Evolutionary conservation across 331 rosid genomes (phyloP).

Genomic region (Erythrophleum ivorense): DNA sequence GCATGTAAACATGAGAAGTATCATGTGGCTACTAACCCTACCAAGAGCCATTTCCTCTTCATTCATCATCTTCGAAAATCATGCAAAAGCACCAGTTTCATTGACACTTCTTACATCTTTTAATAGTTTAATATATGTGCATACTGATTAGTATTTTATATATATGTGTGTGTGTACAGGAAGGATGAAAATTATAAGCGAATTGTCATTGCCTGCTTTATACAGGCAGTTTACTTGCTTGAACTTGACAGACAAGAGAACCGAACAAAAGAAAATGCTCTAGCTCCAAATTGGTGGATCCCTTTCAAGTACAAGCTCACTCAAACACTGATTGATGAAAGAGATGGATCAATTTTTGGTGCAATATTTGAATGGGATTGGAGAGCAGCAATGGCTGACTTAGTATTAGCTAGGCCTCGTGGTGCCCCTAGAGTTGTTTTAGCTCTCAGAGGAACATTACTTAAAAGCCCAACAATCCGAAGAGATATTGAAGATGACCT

Average conservation of each 20-base stretch:
- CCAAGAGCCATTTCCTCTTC: conserved; percentile 18
- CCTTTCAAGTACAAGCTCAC: conserved; percentile 87
- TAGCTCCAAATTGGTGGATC: conserved; percentile 96
- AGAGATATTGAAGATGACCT: conserved; percentile 96
- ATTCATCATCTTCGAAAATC: conserved; percentile 4
- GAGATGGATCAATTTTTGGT: conserved; percentile 94
- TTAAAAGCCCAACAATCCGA: conserved; percentile 76
- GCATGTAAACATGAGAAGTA: not conserved
- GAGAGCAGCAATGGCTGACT: conserved; percentile 72
- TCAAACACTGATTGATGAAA: conserved; percentile 69
- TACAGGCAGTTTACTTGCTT: conserved; percentile 90
- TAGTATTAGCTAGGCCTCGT: conserved; percentile 73
- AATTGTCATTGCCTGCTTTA: conserved; percentile 88
- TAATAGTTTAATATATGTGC: not conserved
- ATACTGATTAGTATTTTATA: conserved; percentile 13
- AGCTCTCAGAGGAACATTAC: conserved; percentile 88
- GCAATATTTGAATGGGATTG: conserved; percentile 94
- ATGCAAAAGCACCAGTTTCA: not conserved
- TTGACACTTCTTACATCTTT: conserved; percentile 4
- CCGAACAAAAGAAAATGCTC: conserved; percentile 59
- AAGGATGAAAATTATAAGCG: conserved; percentile 75
- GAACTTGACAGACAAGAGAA: conserved; percentile 93
- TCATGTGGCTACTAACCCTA: conserved; percentile 23
- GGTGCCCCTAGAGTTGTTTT: conserved; percentile 91
- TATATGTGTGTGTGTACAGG: conserved; percentile 53